Evolutionary conservation across 371 early-diverging fungal genomes (phyloP), one percentile per base, ranked within the genome.

Genomic region (Mucor mucedo): DNA sequence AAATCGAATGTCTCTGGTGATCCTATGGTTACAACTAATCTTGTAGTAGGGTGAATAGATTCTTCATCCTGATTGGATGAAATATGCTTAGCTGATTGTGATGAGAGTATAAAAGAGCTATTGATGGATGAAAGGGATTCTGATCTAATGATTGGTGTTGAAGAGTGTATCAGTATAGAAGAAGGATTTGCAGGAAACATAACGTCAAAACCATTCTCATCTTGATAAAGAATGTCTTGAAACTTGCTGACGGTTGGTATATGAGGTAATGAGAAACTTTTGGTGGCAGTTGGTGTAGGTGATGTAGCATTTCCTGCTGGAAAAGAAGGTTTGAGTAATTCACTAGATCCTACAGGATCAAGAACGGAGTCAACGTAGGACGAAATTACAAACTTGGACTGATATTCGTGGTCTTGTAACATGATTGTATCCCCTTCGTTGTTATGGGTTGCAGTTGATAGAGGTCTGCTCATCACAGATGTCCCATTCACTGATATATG

Each of bases 1-100:
- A 75, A 68, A 58, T 85, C 85, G 57, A 87, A 87, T 60, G 83
- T 68, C 29, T 78, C 74, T 0, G 87, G 84, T 21, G 78, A 62
- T 8, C 70, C 70, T 30, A 70, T 49, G 1, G 65, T 47, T 5
- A 70, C 39, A 5, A 10, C 11, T 11, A 50, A 7, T 6, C 21
- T 33, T 29, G 44, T n/a, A 2, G 29, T 49, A 4, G 47, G 30
- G 5, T 52, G 45, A 4, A 52, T 3, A 3, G 29, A 6, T 3
- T 54, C 59, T 39, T 55, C 56, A 35, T 44, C 54, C 27, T 32
- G 50, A 27, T 21, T 28, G 29, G 27, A 28, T n/a, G 35, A 5
- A 5, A 41, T 39, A 28, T 47, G 38, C 10, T 35, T 62, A 5
- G 16, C 57, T 41, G 47, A 16, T n/a, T 40, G 62, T 11, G 69